Base-by-base conservation (phyloP, 306 rosid species). In the Alnus rubra region DNA sequence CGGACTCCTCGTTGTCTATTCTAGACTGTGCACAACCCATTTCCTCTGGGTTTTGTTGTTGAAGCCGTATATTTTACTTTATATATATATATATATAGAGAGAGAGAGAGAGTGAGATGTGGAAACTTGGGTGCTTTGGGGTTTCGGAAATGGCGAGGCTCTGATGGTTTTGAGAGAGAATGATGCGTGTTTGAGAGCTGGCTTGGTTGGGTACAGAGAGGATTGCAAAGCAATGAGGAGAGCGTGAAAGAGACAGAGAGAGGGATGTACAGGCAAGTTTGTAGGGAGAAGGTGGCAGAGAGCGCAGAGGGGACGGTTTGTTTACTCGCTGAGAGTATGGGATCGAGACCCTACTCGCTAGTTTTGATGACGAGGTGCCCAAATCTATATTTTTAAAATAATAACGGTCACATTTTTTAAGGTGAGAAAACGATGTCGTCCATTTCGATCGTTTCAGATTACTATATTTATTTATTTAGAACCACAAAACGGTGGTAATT, bases 1-100 rank as follows among this genome's bases (percentile, higher is more conserved):
- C 98, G 0, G 97, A 85, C 82, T 93, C 98, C 79, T 93, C 98
- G 44, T 93, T 93, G 78, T 91, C 97, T 75, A 93, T 91, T 71
- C 89, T 88, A 1, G 98, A 93, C 60, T 93, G 98, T 0, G 90
- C 95, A 47, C 98, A 93, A 47, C 98, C 98, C 98, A 93, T 93
- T 83, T 72, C 23, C 9, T 2, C 5, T 62, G 18, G 7, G 42
- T 2, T 31, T 69, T 35, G 19, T 45, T 35, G 48, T 31, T 49
- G 14, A 14, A 55, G 4, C 33, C 5, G 12, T 0, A 19, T 5
- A 19, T 9, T 49, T 49, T 31, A 12, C 39, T 30, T 23, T 23
- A 23, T 23, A 23, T 23, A 23, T 23, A 23, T 23, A 23, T 23
- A 23, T 23, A 23, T 23, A 23, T 0, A 23, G 28, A 23, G 28